Evolutionary conservation across 2,329 filamentous ascomycete species (phyloP).

Genomic region (Fragosphaeria purpurea): DNA sequence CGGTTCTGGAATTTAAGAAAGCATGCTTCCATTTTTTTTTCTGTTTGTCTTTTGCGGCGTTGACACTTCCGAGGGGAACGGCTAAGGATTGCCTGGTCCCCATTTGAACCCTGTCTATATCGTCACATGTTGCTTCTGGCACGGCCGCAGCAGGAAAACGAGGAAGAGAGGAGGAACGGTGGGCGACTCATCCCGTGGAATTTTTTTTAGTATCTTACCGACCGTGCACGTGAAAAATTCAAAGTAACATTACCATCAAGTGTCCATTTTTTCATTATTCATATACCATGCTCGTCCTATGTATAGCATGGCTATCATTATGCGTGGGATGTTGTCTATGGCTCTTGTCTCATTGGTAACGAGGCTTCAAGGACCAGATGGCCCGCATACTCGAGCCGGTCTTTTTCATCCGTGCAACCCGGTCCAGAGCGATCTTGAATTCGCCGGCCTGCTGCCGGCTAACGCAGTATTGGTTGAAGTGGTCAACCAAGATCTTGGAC

Average conservation of each 20-base stretch:
- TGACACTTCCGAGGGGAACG: constrained; percentile 67
- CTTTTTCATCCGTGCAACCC: constrained; percentile 63
- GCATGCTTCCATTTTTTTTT: background rate
- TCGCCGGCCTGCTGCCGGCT: constrained; percentile 59
- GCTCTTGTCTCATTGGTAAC: constrained; percentile 14
- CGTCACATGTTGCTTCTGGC: constrained; percentile 38
- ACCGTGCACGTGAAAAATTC: too few species aligned
- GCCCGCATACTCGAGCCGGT: constrained; percentile 40
- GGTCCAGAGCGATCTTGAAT: constrained; percentile 72
- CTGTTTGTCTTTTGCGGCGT: constrained; percentile 36
- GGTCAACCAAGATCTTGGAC: constrained; percentile 78
- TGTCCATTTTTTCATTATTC: too few species aligned
- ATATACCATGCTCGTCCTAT: too few species aligned
- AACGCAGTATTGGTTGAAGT: constrained; percentile 74
- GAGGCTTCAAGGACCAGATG: constrained; percentile 41
- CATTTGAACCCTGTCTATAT: constrained; percentile 37
- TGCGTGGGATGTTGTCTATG: too few species aligned
- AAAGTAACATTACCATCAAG: too few species aligned
- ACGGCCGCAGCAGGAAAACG: constrained; percentile 20
- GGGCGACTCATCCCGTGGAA: too few species aligned
- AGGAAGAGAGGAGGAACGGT: background rate
- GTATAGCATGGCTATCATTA: too few species aligned
- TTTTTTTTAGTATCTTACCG: too few species aligned
- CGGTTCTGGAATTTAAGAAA: too few species aligned
- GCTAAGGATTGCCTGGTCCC: constrained; percentile 53